These are phyloP conservation scores for Plasmodium adleri DNA, from an alignment of 169 alveolate genomes.

Conservation along the genomic window DNA sequence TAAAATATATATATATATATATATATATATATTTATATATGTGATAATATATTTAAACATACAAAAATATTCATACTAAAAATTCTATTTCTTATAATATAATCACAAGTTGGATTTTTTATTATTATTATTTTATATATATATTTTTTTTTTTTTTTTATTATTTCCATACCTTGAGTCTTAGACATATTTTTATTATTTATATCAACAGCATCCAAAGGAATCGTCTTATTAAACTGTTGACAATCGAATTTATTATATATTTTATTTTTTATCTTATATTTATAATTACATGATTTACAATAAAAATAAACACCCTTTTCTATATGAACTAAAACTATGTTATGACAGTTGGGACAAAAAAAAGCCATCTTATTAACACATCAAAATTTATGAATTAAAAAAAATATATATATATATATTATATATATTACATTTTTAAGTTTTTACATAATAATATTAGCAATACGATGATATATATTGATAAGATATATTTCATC, in stretches of 20 bases:
- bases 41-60: no score
- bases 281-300: slow-evolving; percentile 57
- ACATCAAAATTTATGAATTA: background rate
- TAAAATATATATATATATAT: background rate
- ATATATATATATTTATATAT: no score
- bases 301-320: slow-evolving; percentile 65
- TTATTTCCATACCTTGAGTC: slow-evolving; percentile 55
- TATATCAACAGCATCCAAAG: slow-evolving; percentile 73
- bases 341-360: slow-evolving; percentile 81
- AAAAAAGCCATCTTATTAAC: slow-evolving; percentile 77
- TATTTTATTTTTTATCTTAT: slow-evolving; percentile 68
- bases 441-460: no score
- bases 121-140: no score
- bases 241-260: slow-evolving; percentile 51
- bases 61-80: no score
- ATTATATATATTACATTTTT: background rate
- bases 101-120: background rate
- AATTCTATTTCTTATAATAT: no score
- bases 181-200: slow-evolving; percentile 74
- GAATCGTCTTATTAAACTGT: slow-evolving; percentile 35
- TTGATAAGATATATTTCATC: no score
- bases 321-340: slow-evolving; percentile 56
- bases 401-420: background rate
- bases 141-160: background rate
- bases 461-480: no score